Evolutionary conservation across 768 basidiomycete species (phyloP), one percentile per base, ranked within the genome.

Genomic region (Collybia sp.): DNA sequence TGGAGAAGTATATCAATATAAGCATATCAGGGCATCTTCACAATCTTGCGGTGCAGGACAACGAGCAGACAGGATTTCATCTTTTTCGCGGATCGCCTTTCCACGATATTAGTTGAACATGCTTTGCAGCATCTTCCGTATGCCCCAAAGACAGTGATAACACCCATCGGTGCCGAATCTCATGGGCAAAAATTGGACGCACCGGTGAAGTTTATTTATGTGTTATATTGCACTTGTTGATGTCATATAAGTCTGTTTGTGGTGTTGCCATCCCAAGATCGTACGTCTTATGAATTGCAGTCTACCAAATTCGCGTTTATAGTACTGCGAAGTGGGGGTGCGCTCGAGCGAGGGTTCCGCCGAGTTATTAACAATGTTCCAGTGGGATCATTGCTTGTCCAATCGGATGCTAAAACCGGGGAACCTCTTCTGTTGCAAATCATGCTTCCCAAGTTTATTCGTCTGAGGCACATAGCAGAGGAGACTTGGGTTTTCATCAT

Each of bases 201-300:
- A 8, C 66, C 80, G 57, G 89, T 85, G 58, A 52, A 19, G 30
- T 35, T 32, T 30, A 10, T 30, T 45, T 31, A 31, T 5, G 12
- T 13, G 25, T 33, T 12, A 25, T 6, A 6, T 18, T 2, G 12
- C 33, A 25, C 15, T 31, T 41, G 34, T 40, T 51, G 18, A 44
- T 42, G 32, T 36, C 10, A 16, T 40, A 2, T 31, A 49, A 93
- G 86, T 65, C 78, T 46, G 66, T 95, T 3, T 94, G 94, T 53
- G 95, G 94, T 5, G 85, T 98, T 8, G 83, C 87, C 1, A 90
- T 99, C 56, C 69, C 92, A 39, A 82, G 93, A 50, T 93, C 93
- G 82, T 91, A 57, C 49, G 88, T 76, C 15, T 19, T 31, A 3
- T 34, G 12, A 38, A 42, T 13, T n/a, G 15, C 13, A 6, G 36